A percentile compares a stretch with the other conserved stretches of the same genome.
Conservation (phyloP, 2,329 filamentous ascomycete species). For the Ramularia endophylla region DNA sequence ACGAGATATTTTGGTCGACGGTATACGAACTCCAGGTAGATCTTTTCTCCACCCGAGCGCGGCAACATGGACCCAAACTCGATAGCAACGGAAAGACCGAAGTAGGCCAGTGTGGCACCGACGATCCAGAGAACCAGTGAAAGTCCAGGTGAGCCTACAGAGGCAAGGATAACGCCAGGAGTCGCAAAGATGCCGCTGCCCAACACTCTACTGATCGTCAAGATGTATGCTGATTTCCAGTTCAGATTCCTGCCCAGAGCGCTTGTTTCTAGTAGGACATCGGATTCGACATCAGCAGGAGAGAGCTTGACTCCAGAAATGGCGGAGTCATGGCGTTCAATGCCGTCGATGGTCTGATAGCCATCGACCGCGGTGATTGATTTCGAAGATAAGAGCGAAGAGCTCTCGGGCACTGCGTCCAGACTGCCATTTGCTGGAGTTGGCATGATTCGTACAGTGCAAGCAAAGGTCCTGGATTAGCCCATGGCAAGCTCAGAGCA, state of each 20-base stretch:
- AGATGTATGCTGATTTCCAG: constrained; percentile 52
- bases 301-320: constrained; percentile 7
- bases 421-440: background rate
- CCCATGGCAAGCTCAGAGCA: no score
- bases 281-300: constrained; percentile 45
- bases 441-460: background rate
- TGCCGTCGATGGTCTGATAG: constrained; percentile 9
- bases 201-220: constrained; percentile 63
- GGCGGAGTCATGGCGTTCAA: constrained; percentile 8
- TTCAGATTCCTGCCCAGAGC: constrained; percentile 53
- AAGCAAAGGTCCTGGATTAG: no score
- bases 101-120: constrained; percentile 53
- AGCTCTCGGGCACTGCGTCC: constrained; percentile 5
- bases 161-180: constrained; percentile 60
- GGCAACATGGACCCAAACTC: constrained; percentile 69
- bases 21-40: constrained; percentile 66
- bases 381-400: constrained; percentile 9
- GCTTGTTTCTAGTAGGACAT: constrained; percentile 55
- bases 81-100: constrained; percentile 52
- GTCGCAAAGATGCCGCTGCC: constrained; percentile 69
- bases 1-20: constrained; percentile 57
- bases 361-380: constrained; percentile 1
- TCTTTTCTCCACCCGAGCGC: constrained; percentile 60
- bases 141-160: constrained; percentile 61
- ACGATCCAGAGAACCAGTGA: constrained; percentile 58